phyloP scores from a whole-genome alignment of 2,329 filamentous ascomycete species.

The Sclerotinia sclerotiorum region DNA sequence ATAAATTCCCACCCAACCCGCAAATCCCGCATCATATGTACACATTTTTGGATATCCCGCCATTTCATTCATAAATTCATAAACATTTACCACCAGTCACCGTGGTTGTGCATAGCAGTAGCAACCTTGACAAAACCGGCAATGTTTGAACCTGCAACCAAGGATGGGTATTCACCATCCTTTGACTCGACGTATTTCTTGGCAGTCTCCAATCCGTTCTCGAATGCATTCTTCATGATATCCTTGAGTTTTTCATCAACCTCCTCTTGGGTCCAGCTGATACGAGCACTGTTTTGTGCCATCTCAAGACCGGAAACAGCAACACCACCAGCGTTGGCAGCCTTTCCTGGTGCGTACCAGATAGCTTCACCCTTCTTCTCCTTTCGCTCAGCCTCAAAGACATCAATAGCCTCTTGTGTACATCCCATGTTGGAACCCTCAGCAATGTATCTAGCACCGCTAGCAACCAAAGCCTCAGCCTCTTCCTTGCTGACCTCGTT shows the following conservation, averaged over 20 bases:
- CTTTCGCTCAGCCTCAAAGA: conserved; percentile 79
- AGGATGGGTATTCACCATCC: conserved; percentile 82
- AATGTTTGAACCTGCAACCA: conserved; percentile 95
- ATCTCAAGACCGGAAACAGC: conserved; percentile 98
- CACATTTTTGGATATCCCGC: conserved; percentile 6
- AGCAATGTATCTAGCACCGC: conserved; percentile 80
- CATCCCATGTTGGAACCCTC: conserved; percentile 99
- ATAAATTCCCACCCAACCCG: conserved; percentile 15
- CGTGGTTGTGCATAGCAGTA: conserved; percentile 91
- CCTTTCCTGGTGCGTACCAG: conserved; percentile 98
- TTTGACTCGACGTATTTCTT: conserved; percentile 78
- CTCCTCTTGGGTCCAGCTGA: conserved; percentile 84
- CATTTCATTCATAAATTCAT: conserved; percentile 6
- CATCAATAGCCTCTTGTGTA: conserved; percentile 90
- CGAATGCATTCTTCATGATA: conserved; percentile 95
- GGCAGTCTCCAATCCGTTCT: conserved; percentile 83
- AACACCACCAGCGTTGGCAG: conserved; percentile 95
- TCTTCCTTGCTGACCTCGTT: conserved; percentile 96
- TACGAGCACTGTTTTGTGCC: conserved; percentile 91
- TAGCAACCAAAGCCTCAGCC: conserved; percentile 74
- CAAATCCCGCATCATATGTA: conserved; percentile 17
- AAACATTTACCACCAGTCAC: conserved; percentile 75
- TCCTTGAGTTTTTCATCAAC: conserved; percentile 86
- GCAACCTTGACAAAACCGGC: conserved; percentile 97
- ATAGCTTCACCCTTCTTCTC: conserved; percentile 68